phyloP scores from a whole-genome alignment of 2,329 filamentous ascomycete species.

The Aspergillus sergii region DNA sequence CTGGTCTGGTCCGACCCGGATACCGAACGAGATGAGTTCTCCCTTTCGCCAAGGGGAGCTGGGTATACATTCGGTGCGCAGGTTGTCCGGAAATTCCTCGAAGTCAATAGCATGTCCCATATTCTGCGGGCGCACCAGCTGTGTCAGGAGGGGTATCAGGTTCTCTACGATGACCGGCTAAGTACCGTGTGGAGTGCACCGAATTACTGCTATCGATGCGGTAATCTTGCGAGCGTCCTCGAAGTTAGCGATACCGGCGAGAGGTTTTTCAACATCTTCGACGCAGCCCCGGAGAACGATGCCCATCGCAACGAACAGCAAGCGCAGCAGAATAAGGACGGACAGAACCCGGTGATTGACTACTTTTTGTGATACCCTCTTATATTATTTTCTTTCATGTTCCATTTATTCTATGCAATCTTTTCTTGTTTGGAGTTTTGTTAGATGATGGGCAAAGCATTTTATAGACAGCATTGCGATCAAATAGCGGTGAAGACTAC shows the following conservation, averaged over 20 bases:
- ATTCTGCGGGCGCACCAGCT: conserved; percentile 97
- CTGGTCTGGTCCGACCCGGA: conserved; percentile 98
- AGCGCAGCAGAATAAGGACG: conserved; percentile 65
- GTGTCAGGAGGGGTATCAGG: conserved; percentile 96
- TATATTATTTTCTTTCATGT: conserved; percentile 16
- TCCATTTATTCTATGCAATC: conserved; percentile 13
- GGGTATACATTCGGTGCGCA: conserved; percentile 98
- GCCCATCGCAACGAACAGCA: conserved; percentile 79
- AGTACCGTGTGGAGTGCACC: conserved; percentile 98
- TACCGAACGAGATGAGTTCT: conserved; percentile 96
- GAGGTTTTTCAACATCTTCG: conserved; percentile 96
- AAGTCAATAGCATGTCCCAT: conserved; percentile 96
- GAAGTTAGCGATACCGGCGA: conserved; percentile 94
- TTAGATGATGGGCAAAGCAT: conserved; percentile 27
- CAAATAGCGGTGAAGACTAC: not conserved
- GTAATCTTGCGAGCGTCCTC: conserved; percentile 94
- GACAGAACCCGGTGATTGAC: conserved; percentile 71
- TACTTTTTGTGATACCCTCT: conserved; percentile 67
- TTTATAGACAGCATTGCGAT: conserved; percentile 28
- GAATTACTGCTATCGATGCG: conserved; percentile 93
- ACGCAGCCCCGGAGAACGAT: conserved; percentile 91
- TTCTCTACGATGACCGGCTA: conserved; percentile 90
- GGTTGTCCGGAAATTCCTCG: conserved; percentile 96
- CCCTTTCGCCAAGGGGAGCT: conserved; percentile 85
- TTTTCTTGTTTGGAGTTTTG: conserved; percentile 32